phyloP scores from a whole-genome alignment of 352 stramenopile species.

The Phytophthora capsici region DNA sequence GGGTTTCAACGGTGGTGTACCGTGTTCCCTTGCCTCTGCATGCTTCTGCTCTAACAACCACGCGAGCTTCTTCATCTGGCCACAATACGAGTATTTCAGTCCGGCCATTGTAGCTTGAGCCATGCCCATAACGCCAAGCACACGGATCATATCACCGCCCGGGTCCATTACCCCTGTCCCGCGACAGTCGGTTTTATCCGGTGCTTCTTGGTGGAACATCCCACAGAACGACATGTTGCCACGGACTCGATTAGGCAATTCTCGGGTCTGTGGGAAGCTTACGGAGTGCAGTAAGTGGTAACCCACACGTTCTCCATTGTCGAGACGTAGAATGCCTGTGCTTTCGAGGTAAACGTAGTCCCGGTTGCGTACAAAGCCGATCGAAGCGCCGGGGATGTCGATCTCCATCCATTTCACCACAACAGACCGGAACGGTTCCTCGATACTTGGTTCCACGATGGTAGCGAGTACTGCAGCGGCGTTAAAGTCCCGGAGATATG shows the following conservation, averaged over 20 bases:
- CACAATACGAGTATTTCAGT: constrained; percentile 41
- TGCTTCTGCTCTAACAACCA: constrained; percentile 35
- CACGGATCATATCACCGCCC: constrained; percentile 25
- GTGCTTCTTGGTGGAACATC: constrained; percentile 36
- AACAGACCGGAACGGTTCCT: constrained; percentile 50
- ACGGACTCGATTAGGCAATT: constrained; percentile 32
- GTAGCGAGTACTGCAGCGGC: constrained; percentile 53
- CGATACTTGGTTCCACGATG: constrained; percentile 46
- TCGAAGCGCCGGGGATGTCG: constrained; percentile 23
- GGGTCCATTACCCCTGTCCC: constrained; percentile 35
- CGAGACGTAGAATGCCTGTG: constrained; percentile 24
- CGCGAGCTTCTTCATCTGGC: constrained; percentile 43
- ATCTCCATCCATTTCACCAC: constrained; percentile 51
- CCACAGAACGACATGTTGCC: constrained; percentile 55
- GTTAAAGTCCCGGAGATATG: constrained; percentile 36
- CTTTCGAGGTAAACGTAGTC: constrained; percentile 39
- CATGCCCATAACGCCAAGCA: constrained; percentile 27
- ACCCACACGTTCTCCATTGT: constrained; percentile 29
- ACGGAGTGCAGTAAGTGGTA: constrained; percentile 40
- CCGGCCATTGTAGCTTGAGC: constrained; percentile 27
- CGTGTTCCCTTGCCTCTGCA: constrained; percentile 13
- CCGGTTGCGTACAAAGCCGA: constrained; percentile 31
- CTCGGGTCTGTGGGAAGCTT: constrained; percentile 33
- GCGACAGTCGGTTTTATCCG: constrained; percentile 25
- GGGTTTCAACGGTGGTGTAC: constrained; percentile 4